These are phyloP conservation scores for Myotisia sp. DNA, from an alignment of 2,329 filamentous ascomycete genomes.

Conservation along the genomic window DNA sequence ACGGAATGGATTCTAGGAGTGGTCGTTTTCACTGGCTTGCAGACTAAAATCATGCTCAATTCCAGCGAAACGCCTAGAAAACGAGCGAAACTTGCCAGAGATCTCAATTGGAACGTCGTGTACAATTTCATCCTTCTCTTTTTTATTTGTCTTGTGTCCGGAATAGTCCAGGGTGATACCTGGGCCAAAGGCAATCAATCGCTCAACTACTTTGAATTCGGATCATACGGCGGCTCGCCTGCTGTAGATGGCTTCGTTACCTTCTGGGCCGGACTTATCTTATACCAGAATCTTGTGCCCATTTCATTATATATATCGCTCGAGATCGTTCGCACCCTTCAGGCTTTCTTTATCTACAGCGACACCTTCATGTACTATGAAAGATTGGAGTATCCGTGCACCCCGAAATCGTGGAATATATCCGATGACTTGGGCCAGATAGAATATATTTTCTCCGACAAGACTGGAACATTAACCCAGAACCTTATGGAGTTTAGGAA, in stretches of 20 bases:
- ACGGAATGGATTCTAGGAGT: constrained; percentile 92
- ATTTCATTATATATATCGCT: constrained; percentile 96
- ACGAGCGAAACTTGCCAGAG: constrained; percentile 74
- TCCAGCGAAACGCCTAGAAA: constrained; percentile 91
- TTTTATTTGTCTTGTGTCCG: constrained; percentile 74
- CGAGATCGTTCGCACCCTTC: constrained; percentile 83
- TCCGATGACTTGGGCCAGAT: constrained; percentile 96
- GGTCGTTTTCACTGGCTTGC: constrained; percentile 84
- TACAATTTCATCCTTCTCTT: constrained; percentile 91
- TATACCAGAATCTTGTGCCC: constrained; percentile 97
- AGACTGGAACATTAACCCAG: constrained; percentile 77
- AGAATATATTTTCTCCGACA: constrained; percentile 97
- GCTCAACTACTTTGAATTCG: constrained; percentile 68
- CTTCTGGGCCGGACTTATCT: constrained; percentile 86
- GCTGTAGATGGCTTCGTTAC: constrained; percentile 82
- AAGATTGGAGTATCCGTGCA: constrained; percentile 80
- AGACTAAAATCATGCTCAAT: constrained; percentile 99
- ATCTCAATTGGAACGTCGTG: constrained; percentile 93
- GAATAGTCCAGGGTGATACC: constrained; percentile 67
- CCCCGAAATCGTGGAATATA: constrained; percentile 97
- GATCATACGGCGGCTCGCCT: constrained; percentile 61
- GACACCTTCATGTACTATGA: constrained; percentile 97
- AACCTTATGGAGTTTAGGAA: constrained; percentile 99
- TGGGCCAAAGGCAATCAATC: constrained; percentile 67
- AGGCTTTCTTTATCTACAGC: constrained; percentile 95